Base-by-base conservation (phyloP, 202 grass and related monocot species). In the Sporobolus alterniflorus region DNA sequence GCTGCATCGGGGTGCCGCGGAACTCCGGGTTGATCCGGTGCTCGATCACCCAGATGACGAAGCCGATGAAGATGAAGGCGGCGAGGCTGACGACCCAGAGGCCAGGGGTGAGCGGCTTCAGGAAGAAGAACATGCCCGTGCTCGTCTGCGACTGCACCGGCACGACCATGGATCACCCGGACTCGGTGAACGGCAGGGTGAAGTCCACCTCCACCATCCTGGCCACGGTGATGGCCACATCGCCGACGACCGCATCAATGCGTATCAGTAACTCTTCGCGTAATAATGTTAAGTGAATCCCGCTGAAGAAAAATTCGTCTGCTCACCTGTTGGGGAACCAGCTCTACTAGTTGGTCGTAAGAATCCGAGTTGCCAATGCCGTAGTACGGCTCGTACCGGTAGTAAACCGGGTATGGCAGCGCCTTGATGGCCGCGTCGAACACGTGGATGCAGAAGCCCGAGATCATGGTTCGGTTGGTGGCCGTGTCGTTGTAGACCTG, bases 171-270 rank as follows among this genome's bases (percentile, higher is more conserved):
- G 88, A 83, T 83, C 88, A 86, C 15, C 94, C 94, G 0, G 91
- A 88, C 24, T 93, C 84, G 0, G 91, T 91, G 75, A 76, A 97
- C 16, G 91, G 94, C 91, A 97, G 43, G 29, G 89, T 97, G 86
- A 93, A 97, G 16, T 91, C 94, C 16, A 86, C 78, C 3, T 79
- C 40, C 10, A 12, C 30, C 26, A 82, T 83, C 54, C 88, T 75
- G 68, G 42, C 71, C 15, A 20, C 42, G 3, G 74, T 81, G 32
- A 94, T 94, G 2, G 94, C 69, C 42, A 77, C 71, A 39, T 97
- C 94, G 16, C 94, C 91, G 2, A 94, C 83, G 25, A 88, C 22
- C 0, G 74, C 83, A 18, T 88, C 87, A 26, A 66, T 94, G 70
- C 36, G 22, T 13, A 29, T n/a, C n/a, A n/a, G n/a, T n/a, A 52